Percentiles rank a stretch among this genome's conserved stretches.
phyloP scores from a whole-genome alignment of 805 yeast genomes.

The Sugiyamaella smithiae region DNA sequence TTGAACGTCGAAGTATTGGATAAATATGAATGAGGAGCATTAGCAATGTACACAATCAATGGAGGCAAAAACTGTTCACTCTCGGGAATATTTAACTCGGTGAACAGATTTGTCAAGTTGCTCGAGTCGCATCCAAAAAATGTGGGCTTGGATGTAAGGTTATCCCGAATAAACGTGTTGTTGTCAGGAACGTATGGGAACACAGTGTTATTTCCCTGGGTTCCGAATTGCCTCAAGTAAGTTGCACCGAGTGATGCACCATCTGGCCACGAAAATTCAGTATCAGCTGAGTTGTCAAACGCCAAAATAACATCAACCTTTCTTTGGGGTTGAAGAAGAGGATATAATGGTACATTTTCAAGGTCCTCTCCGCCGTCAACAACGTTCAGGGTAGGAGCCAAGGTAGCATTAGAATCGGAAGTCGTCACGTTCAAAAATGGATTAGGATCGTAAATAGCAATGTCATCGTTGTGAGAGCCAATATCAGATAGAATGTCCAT shows the following conservation, averaged over 20 bases:
- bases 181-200: conserved; percentile 81
- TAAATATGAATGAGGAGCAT: conserved; percentile 59
- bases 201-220: conserved; percentile 54
- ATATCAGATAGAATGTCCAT: conserved; percentile 46
- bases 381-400: conserved; percentile 45
- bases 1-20: conserved; percentile 75
- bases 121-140: conserved; percentile 80
- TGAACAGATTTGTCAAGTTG: conserved; percentile 40
- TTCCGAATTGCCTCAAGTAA: conserved; percentile 55
- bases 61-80: conserved; percentile 49
- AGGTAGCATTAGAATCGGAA: conserved; percentile 39
- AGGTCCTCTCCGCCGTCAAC: conserved; percentile 73
- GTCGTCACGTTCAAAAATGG: conserved; percentile 54
- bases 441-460: conserved; percentile 68
- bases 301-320: conserved; percentile 64
- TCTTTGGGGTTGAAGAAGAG: conserved; percentile 58
- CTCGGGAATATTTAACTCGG: conserved; percentile 18
- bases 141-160: conserved; percentile 65
- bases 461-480: conserved; percentile 52
- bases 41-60: conserved; percentile 72
- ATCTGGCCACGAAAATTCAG: conserved; percentile 57
- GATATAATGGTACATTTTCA: conserved; percentile 62
- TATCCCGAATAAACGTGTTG: conserved; percentile 54
- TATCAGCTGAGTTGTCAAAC: conserved; percentile 66
- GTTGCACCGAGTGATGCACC: conserved; percentile 59